Evolutionary conservation across 371 early-diverging fungal species (phyloP).

Genomic region (Massospora cicadina): DNA sequence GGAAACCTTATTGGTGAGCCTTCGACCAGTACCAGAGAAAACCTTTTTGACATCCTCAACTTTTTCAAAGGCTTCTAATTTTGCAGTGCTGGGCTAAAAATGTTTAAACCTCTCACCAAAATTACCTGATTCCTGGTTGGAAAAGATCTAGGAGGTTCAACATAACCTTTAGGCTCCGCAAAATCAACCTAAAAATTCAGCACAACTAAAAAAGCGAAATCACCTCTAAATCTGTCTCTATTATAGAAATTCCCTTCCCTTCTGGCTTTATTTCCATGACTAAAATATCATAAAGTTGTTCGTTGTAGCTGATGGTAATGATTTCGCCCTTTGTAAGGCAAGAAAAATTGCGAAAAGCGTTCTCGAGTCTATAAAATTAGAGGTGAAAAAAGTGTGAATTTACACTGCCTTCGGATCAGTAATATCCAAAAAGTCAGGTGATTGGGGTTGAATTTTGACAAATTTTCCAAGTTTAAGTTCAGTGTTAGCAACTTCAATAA

Average conservation of each 20-base stretch:
- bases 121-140: constrained; percentile 7
- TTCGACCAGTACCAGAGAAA: not conserved
- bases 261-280: constrained; percentile 85
- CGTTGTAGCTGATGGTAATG: constrained; percentile 84
- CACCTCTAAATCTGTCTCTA: constrained; percentile 97
- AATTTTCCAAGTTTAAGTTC: constrained; percentile 73
- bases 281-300: constrained; percentile 69
- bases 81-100: constrained; percentile 7
- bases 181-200: constrained; percentile 63
- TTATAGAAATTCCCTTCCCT: constrained; percentile 74
- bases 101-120: not conserved
- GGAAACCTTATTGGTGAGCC: constrained; percentile 2
- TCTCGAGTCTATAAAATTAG: constrained; percentile 55
- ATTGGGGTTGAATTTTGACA: constrained; percentile 97
- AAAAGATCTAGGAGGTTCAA: constrained; percentile 41
- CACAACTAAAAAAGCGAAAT: not conserved
- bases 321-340: constrained; percentile 90
- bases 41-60: constrained; percentile 10
- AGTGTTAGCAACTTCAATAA: constrained; percentile 65
- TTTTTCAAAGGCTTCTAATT: constrained; percentile 10
- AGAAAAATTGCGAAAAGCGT: constrained; percentile 85
- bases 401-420: constrained; percentile 93
- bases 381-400: not conserved
- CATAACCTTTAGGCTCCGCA: constrained; percentile 95
- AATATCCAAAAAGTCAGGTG: constrained; percentile 93